A percentile compares a stretch with the other conserved stretches of the same genome.
Conservation (phyloP, 257 asterid genomes). For the Fraxinus americana region DNA sequence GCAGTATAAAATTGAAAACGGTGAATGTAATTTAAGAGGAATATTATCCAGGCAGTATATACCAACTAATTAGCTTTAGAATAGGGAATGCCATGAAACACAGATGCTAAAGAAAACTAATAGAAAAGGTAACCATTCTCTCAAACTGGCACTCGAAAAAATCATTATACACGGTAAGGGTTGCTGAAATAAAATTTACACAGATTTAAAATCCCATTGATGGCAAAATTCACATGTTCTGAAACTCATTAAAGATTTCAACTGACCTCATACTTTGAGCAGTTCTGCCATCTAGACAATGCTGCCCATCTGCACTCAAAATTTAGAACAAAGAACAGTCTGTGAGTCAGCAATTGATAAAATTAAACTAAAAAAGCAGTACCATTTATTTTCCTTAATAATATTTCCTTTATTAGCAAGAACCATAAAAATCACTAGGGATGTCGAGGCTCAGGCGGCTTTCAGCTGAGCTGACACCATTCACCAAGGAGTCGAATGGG, state of each 20-base stretch:
- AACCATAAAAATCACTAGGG: slow-evolving; percentile 4
- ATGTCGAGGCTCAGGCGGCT: neutral
- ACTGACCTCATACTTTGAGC: slow-evolving; percentile 91
- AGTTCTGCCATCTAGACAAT: slow-evolving; percentile 72
- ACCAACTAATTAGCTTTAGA: neutral
- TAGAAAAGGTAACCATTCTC: neutral
- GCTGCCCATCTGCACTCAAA: slow-evolving; percentile 74
- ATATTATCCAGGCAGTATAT: slow-evolving; percentile 1
- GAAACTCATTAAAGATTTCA: neutral
- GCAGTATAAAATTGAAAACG: slow-evolving; percentile 27
- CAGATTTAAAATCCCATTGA: neutral
- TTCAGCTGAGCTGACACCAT: neutral
- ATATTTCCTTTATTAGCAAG: slow-evolving; percentile 5
- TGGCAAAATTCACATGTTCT: neutral
- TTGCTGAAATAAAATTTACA: neutral
- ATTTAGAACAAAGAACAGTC: slow-evolving; percentile 6
- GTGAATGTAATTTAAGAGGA: slow-evolving; percentile 1
- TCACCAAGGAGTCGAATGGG: neutral
- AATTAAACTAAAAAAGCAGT: neutral
- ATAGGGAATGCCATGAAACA: neutral
- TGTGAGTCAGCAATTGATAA: slow-evolving; percentile 15
- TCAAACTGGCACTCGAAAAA: neutral
- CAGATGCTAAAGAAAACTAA: neutral
- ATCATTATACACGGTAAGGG: neutral
- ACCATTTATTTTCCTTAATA: neutral